Conservation (phyloP, 345 rosid genomes). For the Noccaea bulbosa region DNA sequence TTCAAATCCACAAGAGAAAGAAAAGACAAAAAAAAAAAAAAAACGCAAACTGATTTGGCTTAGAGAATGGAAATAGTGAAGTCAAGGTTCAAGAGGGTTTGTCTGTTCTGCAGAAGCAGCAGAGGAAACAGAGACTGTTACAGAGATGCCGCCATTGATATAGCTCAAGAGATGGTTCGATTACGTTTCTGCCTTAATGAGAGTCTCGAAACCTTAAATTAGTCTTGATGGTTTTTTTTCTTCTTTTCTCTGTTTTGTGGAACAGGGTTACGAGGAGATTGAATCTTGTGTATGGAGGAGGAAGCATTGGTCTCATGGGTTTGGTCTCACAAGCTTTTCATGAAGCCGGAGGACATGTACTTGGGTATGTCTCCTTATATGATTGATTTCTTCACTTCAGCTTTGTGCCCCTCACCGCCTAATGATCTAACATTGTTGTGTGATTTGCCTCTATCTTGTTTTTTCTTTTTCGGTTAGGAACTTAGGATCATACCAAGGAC, state of each 20-base stretch:
- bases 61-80: conserved; percentile 38
- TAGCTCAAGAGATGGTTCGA: conserved; percentile 76
- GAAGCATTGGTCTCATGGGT: conserved; percentile 96
- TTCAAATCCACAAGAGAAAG: not conserved
- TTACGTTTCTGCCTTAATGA: not conserved
- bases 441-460: conserved; percentile 23
- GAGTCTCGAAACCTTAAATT: conserved; percentile 15
- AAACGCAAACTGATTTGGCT: conserved; percentile 12
- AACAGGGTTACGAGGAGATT: conserved; percentile 69
- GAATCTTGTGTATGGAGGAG: conserved; percentile 96
- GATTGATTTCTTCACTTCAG: conserved; percentile 9
- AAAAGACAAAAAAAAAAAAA: not conserved
- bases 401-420: not conserved
- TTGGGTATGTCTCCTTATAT: conserved; percentile 59
- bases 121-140: conserved; percentile 81
- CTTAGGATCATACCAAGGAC: conserved; percentile 86
- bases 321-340: conserved; percentile 83
- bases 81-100: conserved; percentile 79
- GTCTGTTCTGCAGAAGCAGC: conserved; percentile 87
- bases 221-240: conserved; percentile 18
- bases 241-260: not conserved
- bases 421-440: conserved; percentile 14
- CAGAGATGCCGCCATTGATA: conserved; percentile 76
- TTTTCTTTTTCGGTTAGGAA: conserved; percentile 28
- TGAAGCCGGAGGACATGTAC: conserved; percentile 80